Conservation (phyloP, 2,329 filamentous ascomycete genomes). For the Pseudonectria foliicola region DNA sequence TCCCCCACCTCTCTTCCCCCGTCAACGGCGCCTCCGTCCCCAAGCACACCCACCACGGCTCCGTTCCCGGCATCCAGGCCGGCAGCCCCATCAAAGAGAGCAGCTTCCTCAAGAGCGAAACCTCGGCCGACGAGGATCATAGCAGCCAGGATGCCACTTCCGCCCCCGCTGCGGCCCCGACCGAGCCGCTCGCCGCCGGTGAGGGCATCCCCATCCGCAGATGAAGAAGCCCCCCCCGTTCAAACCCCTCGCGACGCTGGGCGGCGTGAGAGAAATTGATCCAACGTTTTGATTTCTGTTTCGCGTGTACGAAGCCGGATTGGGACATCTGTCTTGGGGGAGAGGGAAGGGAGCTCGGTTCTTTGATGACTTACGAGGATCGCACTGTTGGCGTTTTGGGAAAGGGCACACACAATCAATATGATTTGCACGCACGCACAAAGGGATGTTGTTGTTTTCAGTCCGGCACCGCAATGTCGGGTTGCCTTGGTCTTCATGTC, state of each 20-base stretch:
- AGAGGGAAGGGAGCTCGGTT: slow-evolving; percentile 6
- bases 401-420: slow-evolving; percentile 15
- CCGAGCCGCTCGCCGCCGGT: slow-evolving; percentile 15
- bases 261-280: too few species aligned
- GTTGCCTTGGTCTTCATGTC: slow-evolving; percentile 11
- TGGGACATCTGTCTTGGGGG: too few species aligned
- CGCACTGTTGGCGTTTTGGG: slow-evolving; percentile 24
- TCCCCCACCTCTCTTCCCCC: slow-evolving; percentile 77
- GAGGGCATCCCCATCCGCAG: slow-evolving; percentile 57
- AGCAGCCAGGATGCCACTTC: slow-evolving; percentile 15
- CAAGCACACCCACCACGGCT: slow-evolving; percentile 35
- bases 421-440: slow-evolving; percentile 16
- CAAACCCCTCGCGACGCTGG: too few species aligned
- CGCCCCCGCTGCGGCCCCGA: slow-evolving; percentile 22
- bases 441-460: slow-evolving; percentile 16
- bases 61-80: slow-evolving; percentile 45
- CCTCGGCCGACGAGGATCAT: slow-evolving; percentile 54
- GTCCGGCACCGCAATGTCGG: slow-evolving; percentile 14
- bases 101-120: slow-evolving; percentile 78
- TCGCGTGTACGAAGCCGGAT: slow-evolving; percentile 9
- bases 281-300: too few species aligned
- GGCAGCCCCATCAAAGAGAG: slow-evolving; percentile 86
- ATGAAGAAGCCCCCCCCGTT: slow-evolving; percentile 30
- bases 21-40: slow-evolving; percentile 30
- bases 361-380: slow-evolving; percentile 23